These are phyloP conservation scores for Fusarium cicatricum DNA, from an alignment of 2,329 filamentous ascomycete species.

Conservation along the genomic window DNA sequence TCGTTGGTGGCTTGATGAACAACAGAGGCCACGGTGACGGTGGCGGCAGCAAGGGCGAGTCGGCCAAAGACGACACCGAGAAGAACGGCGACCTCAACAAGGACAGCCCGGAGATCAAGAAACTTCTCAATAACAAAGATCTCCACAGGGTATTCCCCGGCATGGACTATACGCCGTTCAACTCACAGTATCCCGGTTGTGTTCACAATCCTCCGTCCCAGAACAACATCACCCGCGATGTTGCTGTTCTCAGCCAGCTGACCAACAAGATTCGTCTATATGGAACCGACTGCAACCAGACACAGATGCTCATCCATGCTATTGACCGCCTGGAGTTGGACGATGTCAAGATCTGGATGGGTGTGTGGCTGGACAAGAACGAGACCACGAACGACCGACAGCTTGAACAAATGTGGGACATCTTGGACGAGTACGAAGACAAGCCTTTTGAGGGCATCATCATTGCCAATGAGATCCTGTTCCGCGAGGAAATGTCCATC, in stretches of 20 bases:
- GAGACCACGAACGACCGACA: constrained; percentile 84
- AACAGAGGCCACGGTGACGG: constrained; percentile 41
- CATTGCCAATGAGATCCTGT: constrained; percentile 80
- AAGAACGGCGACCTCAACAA: constrained; percentile 76
- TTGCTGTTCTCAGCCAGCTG: constrained; percentile 88
- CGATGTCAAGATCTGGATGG: constrained; percentile 88
- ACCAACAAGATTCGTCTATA: constrained; percentile 90
- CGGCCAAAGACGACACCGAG: constrained; percentile 66
- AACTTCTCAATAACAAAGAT: constrained; percentile 78
- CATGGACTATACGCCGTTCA: constrained; percentile 93
- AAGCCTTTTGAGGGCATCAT: constrained; percentile 83
- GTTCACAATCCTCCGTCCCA: constrained; percentile 80
- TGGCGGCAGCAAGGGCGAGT: constrained; percentile 49
- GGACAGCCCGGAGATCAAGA: constrained; percentile 81
- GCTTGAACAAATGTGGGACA: constrained; percentile 81
- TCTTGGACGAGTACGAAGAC: constrained; percentile 74
- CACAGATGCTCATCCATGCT: constrained; percentile 88
- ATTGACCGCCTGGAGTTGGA: constrained; percentile 78
- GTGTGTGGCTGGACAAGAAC: constrained; percentile 91
- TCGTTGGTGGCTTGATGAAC: constrained; percentile 75
- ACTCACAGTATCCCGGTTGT: constrained; percentile 89
- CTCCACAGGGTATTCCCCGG: constrained; percentile 95
- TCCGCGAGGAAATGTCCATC: constrained; percentile 77
- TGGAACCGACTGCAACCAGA: constrained; percentile 97
- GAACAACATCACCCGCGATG: constrained; percentile 92